These are phyloP conservation scores for Crassisporium funariophilum DNA, from an alignment of 768 basidiomycete genomes.

Conservation along the genomic window DNA sequence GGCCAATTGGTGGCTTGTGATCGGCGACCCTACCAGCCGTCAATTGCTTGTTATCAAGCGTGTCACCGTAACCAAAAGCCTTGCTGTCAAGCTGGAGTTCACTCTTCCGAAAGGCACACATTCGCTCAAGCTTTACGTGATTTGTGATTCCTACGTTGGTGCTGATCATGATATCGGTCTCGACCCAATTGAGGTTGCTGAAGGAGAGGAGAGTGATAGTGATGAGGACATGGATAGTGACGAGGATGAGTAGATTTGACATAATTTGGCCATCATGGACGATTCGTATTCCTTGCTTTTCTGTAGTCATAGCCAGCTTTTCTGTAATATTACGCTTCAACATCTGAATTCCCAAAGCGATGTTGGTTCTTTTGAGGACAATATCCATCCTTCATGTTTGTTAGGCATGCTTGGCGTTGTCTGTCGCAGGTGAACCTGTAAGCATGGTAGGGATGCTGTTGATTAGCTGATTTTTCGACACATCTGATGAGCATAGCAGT, in stretches of 20 bases:
- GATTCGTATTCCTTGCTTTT: too few relatives aligned
- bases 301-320: too few relatives aligned
- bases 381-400: too few relatives aligned
- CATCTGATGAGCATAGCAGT: too few relatives aligned
- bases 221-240: slow-evolving; percentile 77
- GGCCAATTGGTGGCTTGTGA: slow-evolving; percentile 96
- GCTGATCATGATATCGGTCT: slow-evolving; percentile 91
- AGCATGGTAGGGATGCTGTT: too few relatives aligned
- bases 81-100: slow-evolving; percentile 89
- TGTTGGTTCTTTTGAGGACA: too few relatives aligned
- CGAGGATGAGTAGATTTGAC: slow-evolving; percentile 52
- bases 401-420: too few relatives aligned
- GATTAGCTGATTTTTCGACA: too few relatives aligned
- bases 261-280: too few relatives aligned
- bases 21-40: slow-evolving; percentile 80
- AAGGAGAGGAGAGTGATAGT: slow-evolving; percentile 86
- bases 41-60: slow-evolving; percentile 86
- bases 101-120: slow-evolving; percentile 85
- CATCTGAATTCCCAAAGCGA: too few relatives aligned
- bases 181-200: slow-evolving; percentile 82
- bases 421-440: too few relatives aligned
- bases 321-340: too few relatives aligned
- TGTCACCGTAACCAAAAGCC: slow-evolving; percentile 84
- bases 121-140: slow-evolving; percentile 82
- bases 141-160: slow-evolving; percentile 90